A percentile compares a stretch with the other conserved stretches of the same genome.
Conservation (phyloP, 1,284 basidiomycete species). For the Malassezia nana region DNA sequence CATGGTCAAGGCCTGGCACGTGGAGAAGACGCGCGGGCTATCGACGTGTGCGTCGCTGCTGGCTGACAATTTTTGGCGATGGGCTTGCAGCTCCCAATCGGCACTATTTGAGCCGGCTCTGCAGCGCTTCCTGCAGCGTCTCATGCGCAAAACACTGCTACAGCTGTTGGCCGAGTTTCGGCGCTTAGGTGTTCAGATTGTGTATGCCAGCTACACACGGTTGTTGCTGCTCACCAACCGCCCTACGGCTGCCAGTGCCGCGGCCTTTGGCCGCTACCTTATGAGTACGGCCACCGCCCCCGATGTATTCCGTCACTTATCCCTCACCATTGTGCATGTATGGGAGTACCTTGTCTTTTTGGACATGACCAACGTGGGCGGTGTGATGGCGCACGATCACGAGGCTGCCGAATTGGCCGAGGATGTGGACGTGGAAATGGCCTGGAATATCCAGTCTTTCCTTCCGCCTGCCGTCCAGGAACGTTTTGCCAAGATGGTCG, state of each 20-base stretch:
- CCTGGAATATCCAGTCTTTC: conserved; percentile 89
- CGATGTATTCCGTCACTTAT: conserved; percentile 88
- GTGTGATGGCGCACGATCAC: conserved; percentile 63
- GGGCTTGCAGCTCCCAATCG: conserved; percentile 76
- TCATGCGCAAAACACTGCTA: conserved; percentile 97
- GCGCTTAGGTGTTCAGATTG: conserved; percentile 79
- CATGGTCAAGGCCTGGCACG: conserved; percentile 83
- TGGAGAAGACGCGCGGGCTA: conserved; percentile 64
- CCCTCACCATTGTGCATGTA: conserved; percentile 74
- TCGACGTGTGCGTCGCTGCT: conserved; percentile 53
- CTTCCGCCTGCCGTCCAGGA: conserved; percentile 72
- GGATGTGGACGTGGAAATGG: conserved; percentile 58
- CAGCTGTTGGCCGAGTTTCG: conserved; percentile 95
- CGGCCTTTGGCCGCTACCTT: conserved; percentile 87
- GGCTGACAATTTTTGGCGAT: conserved; percentile 90
- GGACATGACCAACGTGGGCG: conserved; percentile 88
- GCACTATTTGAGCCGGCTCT: conserved; percentile 86
- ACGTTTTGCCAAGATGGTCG: conserved; percentile 66
- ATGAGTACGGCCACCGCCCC: conserved; percentile 83
- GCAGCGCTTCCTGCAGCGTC: conserved; percentile 81
- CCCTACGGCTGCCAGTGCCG: conserved; percentile 79
- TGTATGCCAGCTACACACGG: conserved; percentile 88
- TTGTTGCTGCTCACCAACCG: conserved; percentile 88
- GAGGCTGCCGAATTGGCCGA: conserved; percentile 45
- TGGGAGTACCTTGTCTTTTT: conserved; percentile 94